phyloP scores from a whole-genome alignment of 2,329 filamentous ascomycete genomes.

The Sporothrix curviconia region DNA sequence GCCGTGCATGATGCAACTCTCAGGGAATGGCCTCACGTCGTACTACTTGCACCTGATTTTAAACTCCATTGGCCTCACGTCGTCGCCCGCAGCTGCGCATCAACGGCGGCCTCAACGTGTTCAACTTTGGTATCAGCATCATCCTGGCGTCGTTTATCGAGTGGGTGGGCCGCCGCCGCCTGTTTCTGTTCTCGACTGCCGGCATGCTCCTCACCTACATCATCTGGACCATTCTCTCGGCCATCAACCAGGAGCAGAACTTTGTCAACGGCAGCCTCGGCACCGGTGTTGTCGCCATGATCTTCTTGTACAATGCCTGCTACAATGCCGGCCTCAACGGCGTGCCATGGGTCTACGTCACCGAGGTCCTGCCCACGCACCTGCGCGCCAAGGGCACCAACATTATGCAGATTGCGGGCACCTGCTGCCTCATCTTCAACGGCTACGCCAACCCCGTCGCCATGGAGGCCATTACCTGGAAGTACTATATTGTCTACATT shows the following conservation, averaged over 20 bases:
- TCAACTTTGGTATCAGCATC: slow-evolving; percentile 12
- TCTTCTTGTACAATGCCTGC: slow-evolving; percentile 30
- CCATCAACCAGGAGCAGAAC: too few species aligned
- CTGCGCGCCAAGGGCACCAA: slow-evolving; percentile 8
- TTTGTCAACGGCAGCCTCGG: slow-evolving; percentile 13
- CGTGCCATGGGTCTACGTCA: neutral
- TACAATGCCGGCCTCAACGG: slow-evolving; percentile 25
- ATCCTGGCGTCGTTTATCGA: slow-evolving; percentile 30
- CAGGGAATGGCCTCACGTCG: slow-evolving; percentile 6
- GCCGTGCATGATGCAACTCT: slow-evolving; percentile 10
- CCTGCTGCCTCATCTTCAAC: slow-evolving; percentile 1
- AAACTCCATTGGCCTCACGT: slow-evolving; percentile 24
- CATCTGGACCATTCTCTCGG: slow-evolving; percentile 30
- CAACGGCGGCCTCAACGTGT: slow-evolving; percentile 29
- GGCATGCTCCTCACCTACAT: slow-evolving; percentile 28
- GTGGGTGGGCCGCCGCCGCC: slow-evolving; percentile 35
- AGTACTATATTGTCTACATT: slow-evolving; percentile 37
- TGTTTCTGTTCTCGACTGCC: slow-evolving; percentile 32
- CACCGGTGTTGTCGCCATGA: slow-evolving; percentile 26
- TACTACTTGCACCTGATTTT: slow-evolving; percentile 12
- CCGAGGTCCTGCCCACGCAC: slow-evolving; percentile 12
- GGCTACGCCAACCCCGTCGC: slow-evolving; percentile 19
- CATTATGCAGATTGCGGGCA: neutral
- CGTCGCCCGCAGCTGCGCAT: slow-evolving; percentile 33
- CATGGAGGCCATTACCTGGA: slow-evolving; percentile 29